Percentiles rank a stretch among this genome's conserved stretches.
Evolutionary conservation across 2,329 filamentous ascomycete genomes (phyloP).

Genomic region (Metarhizium guizhouense): DNA sequence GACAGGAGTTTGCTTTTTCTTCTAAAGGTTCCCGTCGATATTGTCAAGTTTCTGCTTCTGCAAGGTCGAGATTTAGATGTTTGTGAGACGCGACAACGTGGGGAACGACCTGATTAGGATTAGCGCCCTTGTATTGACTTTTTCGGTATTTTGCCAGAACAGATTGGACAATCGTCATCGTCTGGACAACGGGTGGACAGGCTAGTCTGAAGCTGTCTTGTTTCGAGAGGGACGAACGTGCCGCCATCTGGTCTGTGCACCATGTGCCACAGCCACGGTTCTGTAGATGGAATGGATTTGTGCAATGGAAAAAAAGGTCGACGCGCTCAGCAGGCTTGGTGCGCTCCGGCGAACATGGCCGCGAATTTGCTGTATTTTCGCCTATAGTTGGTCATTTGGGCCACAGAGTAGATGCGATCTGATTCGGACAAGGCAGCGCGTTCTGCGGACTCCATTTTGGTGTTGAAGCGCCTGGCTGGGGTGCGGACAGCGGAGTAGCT

Average conservation of each 20-base stretch:
- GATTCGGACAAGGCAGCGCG: too few relatives aligned
- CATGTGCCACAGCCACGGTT: neutral
- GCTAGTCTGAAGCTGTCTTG: neutral
- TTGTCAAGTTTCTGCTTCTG: neutral
- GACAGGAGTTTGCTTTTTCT: neutral
- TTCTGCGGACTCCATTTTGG: too few relatives aligned
- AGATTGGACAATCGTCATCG: conserved; percentile 1
- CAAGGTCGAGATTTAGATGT: neutral
- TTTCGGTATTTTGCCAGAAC: neutral
- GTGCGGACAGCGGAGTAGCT: too few relatives aligned
- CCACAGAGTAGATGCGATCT: too few relatives aligned
- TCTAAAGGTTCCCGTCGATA: neutral
- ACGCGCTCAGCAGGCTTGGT: neutral
- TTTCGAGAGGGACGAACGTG: neutral
- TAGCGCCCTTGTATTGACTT: neutral
- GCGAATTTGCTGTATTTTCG: too few relatives aligned
- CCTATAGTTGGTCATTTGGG: too few relatives aligned
- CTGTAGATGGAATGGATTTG: neutral
- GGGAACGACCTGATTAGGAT: neutral
- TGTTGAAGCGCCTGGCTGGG: too few relatives aligned
- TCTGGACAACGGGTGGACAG: conserved; percentile 1
- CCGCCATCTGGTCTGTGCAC: neutral
- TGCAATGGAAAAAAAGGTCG: neutral
- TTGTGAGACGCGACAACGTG: conserved; percentile 6
- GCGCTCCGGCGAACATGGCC: too few relatives aligned